Conservation (phyloP, 2,329 filamentous ascomycete species). For the Alternaria consortialis region DNA sequence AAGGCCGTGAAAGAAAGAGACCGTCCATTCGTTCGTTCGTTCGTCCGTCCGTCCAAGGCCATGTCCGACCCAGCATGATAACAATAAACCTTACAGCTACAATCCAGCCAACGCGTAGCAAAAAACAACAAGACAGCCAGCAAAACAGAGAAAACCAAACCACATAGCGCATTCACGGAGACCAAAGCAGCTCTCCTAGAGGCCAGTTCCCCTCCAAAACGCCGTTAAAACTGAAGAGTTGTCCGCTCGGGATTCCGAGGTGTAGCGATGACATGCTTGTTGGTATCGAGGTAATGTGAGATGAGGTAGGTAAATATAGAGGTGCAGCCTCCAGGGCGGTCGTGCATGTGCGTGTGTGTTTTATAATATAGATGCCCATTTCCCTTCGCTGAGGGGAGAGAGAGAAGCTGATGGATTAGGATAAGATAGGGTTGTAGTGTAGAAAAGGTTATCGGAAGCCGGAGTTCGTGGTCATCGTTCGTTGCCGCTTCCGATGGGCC, state of each 20-base stretch:
- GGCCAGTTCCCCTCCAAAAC: background rate
- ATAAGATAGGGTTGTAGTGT: background rate
- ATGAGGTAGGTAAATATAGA: background rate
- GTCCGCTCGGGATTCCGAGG: background rate
- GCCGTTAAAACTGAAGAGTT: background rate
- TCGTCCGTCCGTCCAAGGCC: background rate
- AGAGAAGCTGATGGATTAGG: constrained; percentile 1
- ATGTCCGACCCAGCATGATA: background rate
- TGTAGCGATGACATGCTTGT: background rate
- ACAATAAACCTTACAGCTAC: constrained; percentile 1
- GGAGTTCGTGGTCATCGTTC: background rate
- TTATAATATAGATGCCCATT: background rate
- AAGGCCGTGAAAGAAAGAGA: background rate
- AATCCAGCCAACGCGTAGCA: background rate
- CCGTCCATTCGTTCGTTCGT: background rate
- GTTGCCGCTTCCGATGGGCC: background rate
- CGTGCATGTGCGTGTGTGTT: background rate
- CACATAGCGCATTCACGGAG: background rate
- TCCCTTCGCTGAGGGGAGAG: background rate
- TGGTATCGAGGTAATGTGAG: constrained; percentile 2
- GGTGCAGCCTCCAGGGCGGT: background rate
- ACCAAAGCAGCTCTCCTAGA: background rate
- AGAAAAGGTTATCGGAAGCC: background rate
- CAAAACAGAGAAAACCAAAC: background rate
- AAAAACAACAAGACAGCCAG: background rate